phyloP scores from a whole-genome alignment of 2,329 filamentous ascomycete genomes.

The Colletotrichum acutatum region DNA sequence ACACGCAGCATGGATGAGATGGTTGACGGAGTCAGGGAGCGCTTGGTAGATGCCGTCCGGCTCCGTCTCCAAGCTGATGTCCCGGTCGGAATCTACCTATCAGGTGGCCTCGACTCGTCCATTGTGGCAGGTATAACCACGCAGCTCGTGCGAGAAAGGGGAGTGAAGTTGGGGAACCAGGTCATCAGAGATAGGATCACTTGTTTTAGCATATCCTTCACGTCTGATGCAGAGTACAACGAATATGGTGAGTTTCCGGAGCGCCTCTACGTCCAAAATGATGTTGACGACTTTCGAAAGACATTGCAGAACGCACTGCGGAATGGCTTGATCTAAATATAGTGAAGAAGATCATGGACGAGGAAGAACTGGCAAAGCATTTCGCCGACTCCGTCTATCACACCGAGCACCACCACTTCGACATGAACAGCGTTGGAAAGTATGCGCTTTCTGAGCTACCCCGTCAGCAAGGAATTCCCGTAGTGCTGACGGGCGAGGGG shows the following conservation, averaged over 20 bases:
- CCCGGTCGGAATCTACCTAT: slow-evolving; percentile 65
- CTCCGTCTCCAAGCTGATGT: slow-evolving; percentile 66
- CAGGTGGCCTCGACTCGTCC: slow-evolving; percentile 68
- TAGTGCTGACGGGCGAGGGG: slow-evolving; percentile 63
- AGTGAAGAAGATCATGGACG: slow-evolving; percentile 39
- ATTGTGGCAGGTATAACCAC: slow-evolving; percentile 65
- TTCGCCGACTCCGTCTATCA: slow-evolving; percentile 45
- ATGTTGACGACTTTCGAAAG: slow-evolving; percentile 2
- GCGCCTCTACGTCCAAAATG: neutral
- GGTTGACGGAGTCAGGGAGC: slow-evolving; percentile 59
- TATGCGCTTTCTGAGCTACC: slow-evolving; percentile 58
- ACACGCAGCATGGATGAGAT: slow-evolving; percentile 59
- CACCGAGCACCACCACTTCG: slow-evolving; percentile 46
- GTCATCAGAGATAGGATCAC: slow-evolving; percentile 36
- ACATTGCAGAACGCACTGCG: slow-evolving; percentile 45
- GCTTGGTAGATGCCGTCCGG: slow-evolving; percentile 60
- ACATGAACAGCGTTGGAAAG: slow-evolving; percentile 65
- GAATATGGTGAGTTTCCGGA: too few relatives aligned
- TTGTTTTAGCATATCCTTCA: slow-evolving; percentile 63
- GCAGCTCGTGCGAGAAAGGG: slow-evolving; percentile 57
- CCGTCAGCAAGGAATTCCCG: slow-evolving; percentile 58
- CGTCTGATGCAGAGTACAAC: slow-evolving; percentile 57
- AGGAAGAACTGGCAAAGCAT: slow-evolving; percentile 40
- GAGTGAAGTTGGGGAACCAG: slow-evolving; percentile 54
- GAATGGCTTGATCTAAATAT: slow-evolving; percentile 45